Evolutionary conservation across 306 rosid species (phyloP), one percentile per base, ranked within the genome.

Genomic region (Cajanus cajan): DNA sequence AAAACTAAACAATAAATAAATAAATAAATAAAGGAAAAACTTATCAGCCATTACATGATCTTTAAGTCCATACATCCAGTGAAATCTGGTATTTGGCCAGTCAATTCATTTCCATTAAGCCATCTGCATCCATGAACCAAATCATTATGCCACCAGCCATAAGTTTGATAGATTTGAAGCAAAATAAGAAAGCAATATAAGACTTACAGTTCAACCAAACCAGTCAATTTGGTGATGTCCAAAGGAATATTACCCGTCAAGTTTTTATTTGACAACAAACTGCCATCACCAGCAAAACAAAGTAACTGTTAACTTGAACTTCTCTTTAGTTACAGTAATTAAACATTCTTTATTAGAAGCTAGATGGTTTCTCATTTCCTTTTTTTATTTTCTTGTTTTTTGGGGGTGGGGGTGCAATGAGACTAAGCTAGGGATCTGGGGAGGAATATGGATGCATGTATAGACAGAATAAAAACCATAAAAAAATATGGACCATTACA

Each of bases 141-240:
- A 74, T 41, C 65, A 79, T 16, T 41, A 50, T 66, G 24, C 57
- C 67, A 64, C 58, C 50, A 51, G 54, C 48, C 61, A 51, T 8
- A 51, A 50, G 58, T 47, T 79, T 76, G 24, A 88, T 77, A 39
- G 39, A 74, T 58, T 52, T 28, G 47, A 67, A 82, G 48, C 34
- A 83, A 84, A 67, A 68, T 39, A 28, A 74, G 15, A 61, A 85
- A 61, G 73, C 47, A 75, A 64, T 25, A 65, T 11, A 52, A 61
- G 82, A 89, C 98, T 90, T 85, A 95, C 99, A 95, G 83, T 75
- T 95, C 99, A 54, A 84, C 89, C 70, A 95, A 82, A 80, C 96
- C 90, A 57, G 80, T 86, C 89, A 95, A 85, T 83, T 88, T 86
- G 78, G 94, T 45, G 55, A 95, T 70, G 85, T 90, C 90, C 52